Evolutionary conservation across 2,329 filamentous ascomycete species (phyloP), one percentile per base, ranked within the genome.

Genomic region (Ophiognomonia clavigignenti-juglandacearum): DNA sequence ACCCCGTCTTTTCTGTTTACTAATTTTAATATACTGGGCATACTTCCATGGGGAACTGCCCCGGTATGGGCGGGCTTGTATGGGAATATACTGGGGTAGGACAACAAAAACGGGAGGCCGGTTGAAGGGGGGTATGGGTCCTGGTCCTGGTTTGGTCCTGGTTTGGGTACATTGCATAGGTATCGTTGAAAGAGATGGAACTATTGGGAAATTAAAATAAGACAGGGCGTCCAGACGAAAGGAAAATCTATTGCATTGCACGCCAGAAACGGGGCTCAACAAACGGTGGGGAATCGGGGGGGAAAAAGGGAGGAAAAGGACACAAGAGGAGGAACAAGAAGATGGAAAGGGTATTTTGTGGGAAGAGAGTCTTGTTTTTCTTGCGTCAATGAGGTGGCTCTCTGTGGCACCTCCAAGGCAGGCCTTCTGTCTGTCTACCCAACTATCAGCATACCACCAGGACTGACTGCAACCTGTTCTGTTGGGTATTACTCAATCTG

Each of bases 181-280:
- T 39, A 26, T 43, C 8, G 22, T 26, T 37, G 39, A 22, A 48
- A 48, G 40, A 48, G 44, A 32, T 32, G 34, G 39, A 16, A n/a
- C n/a, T 4, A 8, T 11, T 24, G 19, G 29, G 35, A 10, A 23
- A 39, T 7, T 13, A 40, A 32, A 20, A 24, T 35, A 29, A 34
- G 41, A 20, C 41, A 27, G 40, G 36, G 44, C 22, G 37, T 51
- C 46, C 31, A 37, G 27, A 43, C 31, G 37, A 34, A n/a, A 23
- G 32, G 22, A 38, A 40, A 40, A 37, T 41, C 27, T 11, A 36
- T 18, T 50, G 39, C 13, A 40, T 44, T 38, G 23, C 36, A 39
- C 35, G 36, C 24, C 10, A 40, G 38, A 7, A 3, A 36, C 16
- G 24, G 44, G 11, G 11, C 16, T 16, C 22, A 20, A 9, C 26